A percentile compares a stretch with the other conserved stretches of the same genome.
These are phyloP conservation scores for Pythium oligandrum DNA, from an alignment of 352 stramenopile species.

Conservation along the genomic window DNA sequence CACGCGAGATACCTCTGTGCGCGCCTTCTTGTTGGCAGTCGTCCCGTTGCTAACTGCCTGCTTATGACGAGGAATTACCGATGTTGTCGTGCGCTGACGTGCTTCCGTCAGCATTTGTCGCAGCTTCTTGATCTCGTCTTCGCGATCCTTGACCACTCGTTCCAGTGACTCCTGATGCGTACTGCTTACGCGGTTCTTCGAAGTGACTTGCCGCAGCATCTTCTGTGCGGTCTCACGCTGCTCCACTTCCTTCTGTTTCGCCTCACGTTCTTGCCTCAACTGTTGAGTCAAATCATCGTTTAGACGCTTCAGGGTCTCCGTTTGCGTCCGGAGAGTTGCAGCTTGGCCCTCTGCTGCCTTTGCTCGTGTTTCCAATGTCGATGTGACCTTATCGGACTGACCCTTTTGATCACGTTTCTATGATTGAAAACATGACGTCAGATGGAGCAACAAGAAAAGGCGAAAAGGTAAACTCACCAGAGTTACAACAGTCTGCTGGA, in stretches of 20 bases:
- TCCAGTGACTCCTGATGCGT: slow-evolving; percentile 68
- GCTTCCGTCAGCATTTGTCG: slow-evolving; percentile 67
- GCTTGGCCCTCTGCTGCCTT: slow-evolving; percentile 76
- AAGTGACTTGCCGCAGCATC: slow-evolving; percentile 54
- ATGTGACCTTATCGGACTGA: slow-evolving; percentile 87
- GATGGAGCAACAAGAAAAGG: slow-evolving; percentile 1
- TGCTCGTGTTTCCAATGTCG: slow-evolving; percentile 68
- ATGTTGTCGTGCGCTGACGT: slow-evolving; percentile 60
- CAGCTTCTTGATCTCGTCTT: slow-evolving; percentile 79
- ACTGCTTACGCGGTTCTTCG: slow-evolving; percentile 59
- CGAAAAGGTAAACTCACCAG: slow-evolving; percentile 73
- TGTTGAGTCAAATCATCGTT: slow-evolving; percentile 68
- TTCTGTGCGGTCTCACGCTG: slow-evolving; percentile 68
- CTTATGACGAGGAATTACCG: slow-evolving; percentile 53
- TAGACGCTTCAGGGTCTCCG: slow-evolving; percentile 56
- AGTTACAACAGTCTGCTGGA: slow-evolving; percentile 87
- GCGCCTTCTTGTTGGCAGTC: slow-evolving; percentile 22
- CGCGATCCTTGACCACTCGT: slow-evolving; percentile 62
- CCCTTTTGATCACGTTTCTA: slow-evolving; percentile 91
- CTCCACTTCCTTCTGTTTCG: slow-evolving; percentile 53
- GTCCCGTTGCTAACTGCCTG: not conserved
- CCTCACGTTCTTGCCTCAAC: slow-evolving; percentile 67
- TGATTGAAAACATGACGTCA: slow-evolving; percentile 12
- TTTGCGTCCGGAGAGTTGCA: slow-evolving; percentile 54
- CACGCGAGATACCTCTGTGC: slow-evolving; percentile 1